Evolutionary conservation across 2,329 filamentous ascomycete species (phyloP).

Genomic region (Ilyonectria destructans): DNA sequence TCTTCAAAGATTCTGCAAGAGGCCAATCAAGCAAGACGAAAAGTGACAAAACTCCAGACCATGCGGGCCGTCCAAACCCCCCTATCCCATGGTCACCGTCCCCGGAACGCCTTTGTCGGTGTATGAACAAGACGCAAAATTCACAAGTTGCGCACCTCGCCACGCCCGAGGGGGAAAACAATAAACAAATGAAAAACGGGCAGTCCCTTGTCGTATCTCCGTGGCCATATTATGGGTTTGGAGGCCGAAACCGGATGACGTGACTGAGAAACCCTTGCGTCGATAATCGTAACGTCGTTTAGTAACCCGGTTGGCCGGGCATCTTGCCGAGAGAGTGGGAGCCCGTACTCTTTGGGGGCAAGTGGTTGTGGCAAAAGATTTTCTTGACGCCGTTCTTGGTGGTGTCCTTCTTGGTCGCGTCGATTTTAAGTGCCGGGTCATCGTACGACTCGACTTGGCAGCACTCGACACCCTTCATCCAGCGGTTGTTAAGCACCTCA

Average conservation of each 20-base stretch:
- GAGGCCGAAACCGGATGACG: slow-evolving; percentile 13
- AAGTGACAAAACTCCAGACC: slow-evolving; percentile 45
- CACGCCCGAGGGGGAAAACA: slow-evolving; percentile 25
- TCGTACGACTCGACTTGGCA: slow-evolving; percentile 82
- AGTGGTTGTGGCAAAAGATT: slow-evolving; percentile 73
- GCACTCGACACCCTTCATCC: slow-evolving; percentile 83
- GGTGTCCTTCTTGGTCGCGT: slow-evolving; percentile 72
- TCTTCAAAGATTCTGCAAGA: slow-evolving; percentile 19
- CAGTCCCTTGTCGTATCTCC: slow-evolving; percentile 18
- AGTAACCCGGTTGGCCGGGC: slow-evolving; percentile 72
- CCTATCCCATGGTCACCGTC: slow-evolving; percentile 37
- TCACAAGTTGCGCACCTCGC: slow-evolving; percentile 13
- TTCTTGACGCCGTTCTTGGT: slow-evolving; percentile 62
- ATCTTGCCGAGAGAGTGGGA: slow-evolving; percentile 69
- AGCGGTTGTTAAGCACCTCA: slow-evolving; percentile 80
- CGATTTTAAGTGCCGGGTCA: slow-evolving; percentile 73
- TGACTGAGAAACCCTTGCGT: slow-evolving; percentile 31
- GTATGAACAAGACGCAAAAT: slow-evolving; percentile 31
- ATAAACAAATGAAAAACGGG: slow-evolving; percentile 25
- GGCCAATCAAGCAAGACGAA: slow-evolving; percentile 34
- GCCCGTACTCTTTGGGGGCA: slow-evolving; percentile 64
- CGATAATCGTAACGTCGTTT: slow-evolving; percentile 46
- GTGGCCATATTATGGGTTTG: slow-evolving; percentile 26
- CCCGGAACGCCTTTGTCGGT: slow-evolving; percentile 46
- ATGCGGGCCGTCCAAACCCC: slow-evolving; percentile 39